Percentiles rank a stretch among this genome's conserved stretches.
Conservation (phyloP, 495 filamentous ascomycete species). For the Penicillium goetzii region DNA sequence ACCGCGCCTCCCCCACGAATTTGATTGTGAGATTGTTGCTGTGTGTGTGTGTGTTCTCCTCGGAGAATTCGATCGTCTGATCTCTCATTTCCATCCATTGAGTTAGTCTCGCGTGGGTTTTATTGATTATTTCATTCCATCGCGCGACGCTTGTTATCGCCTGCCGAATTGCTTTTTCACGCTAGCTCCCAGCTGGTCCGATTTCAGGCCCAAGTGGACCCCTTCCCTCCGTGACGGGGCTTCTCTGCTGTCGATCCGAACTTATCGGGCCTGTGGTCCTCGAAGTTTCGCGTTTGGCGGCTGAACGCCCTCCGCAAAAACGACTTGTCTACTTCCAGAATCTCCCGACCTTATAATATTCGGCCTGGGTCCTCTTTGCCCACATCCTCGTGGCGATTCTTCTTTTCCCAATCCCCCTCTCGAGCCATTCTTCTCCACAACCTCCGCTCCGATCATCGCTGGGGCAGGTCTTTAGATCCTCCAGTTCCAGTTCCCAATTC, state of each 20-base stretch:
- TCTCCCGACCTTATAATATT: constrained; percentile 28
- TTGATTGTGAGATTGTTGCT: neutral
- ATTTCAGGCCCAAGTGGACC: constrained; percentile 29
- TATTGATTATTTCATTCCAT: neutral
- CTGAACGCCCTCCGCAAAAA: constrained; percentile 16
- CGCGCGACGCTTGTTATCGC: neutral
- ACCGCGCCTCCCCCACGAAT: constrained; percentile 21
- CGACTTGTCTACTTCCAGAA: constrained; percentile 21
- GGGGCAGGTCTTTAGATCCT: neutral
- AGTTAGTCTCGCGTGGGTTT: neutral
- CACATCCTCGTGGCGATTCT: constrained; percentile 8
- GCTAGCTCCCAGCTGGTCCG: constrained; percentile 15
- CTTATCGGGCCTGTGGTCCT: constrained; percentile 21
- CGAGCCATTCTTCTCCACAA: constrained; percentile 35
- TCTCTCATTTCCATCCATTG: neutral
- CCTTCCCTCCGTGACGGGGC: constrained; percentile 3
- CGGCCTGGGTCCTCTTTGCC: neutral
- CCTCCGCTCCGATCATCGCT: constrained; percentile 13
- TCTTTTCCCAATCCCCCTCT: constrained; percentile 33
- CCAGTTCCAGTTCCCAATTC: neutral
- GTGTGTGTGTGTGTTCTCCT: neutral
- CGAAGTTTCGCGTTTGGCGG: constrained; percentile 8
- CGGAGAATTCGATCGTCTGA: constrained; percentile 6
- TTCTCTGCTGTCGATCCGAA: constrained; percentile 24
- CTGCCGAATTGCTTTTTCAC: constrained; percentile 17